These are phyloP conservation scores for Handroanthus guayacan DNA, from an alignment of 257 asterid species.

Conservation along the genomic window DNA sequence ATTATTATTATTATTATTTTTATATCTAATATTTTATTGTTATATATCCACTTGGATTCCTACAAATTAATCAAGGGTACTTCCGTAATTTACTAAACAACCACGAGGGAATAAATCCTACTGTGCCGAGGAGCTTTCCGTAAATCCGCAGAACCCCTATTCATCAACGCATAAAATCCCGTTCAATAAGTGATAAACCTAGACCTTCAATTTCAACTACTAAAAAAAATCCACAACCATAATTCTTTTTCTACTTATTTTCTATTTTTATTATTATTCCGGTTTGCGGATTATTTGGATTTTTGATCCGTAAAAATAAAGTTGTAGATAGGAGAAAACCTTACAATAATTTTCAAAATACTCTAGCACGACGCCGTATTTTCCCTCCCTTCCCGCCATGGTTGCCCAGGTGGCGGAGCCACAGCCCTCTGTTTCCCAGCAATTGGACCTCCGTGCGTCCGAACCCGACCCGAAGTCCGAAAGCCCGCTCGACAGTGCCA, in stretches of 20 bases:
- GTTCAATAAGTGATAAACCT: not conserved
- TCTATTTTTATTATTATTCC: not conserved
- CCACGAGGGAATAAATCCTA: not conserved
- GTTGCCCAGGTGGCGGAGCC: conserved; percentile 69
- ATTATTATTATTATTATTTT: too few relatives aligned
- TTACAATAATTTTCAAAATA: conserved; percentile 33
- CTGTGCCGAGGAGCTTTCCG: not conserved
- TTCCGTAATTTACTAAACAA: not conserved
- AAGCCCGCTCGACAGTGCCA: conserved; percentile 59
- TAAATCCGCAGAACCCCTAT: not conserved
- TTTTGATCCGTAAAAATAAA: conserved; percentile 44
- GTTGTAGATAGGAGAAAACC: conserved; percentile 18
- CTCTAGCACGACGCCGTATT: conserved; percentile 52
- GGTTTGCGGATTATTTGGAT: conserved; percentile 30
- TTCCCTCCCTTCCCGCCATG: conserved; percentile 67
- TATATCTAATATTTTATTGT: too few relatives aligned
- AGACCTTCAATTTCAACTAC: not conserved
- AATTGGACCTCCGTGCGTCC: conserved; percentile 33
- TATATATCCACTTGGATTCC: not conserved
- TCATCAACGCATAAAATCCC: not conserved
- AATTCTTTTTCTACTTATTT: not conserved
- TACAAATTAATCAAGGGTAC: not conserved
- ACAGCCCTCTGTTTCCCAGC: conserved; percentile 48
- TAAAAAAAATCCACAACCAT: not conserved
- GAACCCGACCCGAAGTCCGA: conserved; percentile 40